phyloP scores from a whole-genome alignment of 306 rosid species.

The cucumber (Cucumis sativus) region DNA sequence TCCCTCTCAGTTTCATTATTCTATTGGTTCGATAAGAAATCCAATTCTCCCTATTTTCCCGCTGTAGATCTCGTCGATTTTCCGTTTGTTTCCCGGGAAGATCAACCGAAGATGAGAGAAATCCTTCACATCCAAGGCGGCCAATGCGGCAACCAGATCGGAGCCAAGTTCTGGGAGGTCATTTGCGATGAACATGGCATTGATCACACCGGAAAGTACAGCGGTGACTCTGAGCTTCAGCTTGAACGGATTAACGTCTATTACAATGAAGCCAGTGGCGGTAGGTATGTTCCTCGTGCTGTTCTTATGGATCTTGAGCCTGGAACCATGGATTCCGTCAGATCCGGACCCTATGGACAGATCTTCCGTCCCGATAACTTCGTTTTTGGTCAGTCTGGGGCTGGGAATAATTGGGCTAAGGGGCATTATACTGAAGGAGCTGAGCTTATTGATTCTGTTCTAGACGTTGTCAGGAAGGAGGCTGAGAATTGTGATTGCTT shows the following conservation, averaged over 20 bases:
- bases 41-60: background rate
- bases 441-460: slow-evolving; percentile 40
- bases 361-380: slow-evolving; percentile 40
- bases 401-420: slow-evolving; percentile 45
- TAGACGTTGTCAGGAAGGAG: slow-evolving; percentile 39
- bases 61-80: background rate
- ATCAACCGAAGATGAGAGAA: slow-evolving; percentile 28
- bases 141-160: slow-evolving; percentile 45
- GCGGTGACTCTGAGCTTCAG: slow-evolving; percentile 36
- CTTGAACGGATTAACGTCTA: slow-evolving; percentile 38
- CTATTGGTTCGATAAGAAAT: background rate
- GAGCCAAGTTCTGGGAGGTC: slow-evolving; percentile 49
- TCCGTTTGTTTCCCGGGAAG: slow-evolving; percentile 1
- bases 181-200: slow-evolving; percentile 45
- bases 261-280: slow-evolving; percentile 39
- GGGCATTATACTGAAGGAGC: slow-evolving; percentile 45
- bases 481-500: slow-evolving; percentile 46
- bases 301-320: slow-evolving; percentile 51
- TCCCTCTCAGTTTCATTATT: background rate
- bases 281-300: slow-evolving; percentile 38
- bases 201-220: slow-evolving; percentile 25
- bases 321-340: slow-evolving; percentile 37
- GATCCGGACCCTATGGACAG: slow-evolving; percentile 38
- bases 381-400: slow-evolving; percentile 42
- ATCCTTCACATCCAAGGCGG: slow-evolving; percentile 44